Base-by-base conservation (phyloP, 495 filamentous ascomycete species). In the Aspergillus saccharolyticus region DNA sequence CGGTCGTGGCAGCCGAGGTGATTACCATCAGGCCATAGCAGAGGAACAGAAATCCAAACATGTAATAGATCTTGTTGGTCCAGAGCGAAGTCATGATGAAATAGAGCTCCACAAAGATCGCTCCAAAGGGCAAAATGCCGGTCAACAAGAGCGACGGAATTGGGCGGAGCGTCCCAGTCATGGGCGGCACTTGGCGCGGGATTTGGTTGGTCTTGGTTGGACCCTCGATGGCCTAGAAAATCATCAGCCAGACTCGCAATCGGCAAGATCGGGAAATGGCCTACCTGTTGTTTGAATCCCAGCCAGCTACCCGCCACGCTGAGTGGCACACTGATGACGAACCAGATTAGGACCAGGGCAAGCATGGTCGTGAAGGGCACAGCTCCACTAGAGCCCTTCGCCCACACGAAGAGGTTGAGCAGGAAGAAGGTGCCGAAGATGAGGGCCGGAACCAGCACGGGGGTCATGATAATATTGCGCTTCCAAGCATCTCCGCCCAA, bases 1-100 rank as follows among this genome's bases (percentile, higher is more conserved):
- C 83, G 2, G 94, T 96, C 33, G 94, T 92, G 3, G 91, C 88
- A 1, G 94, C 93, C 53, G 87, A 89, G 4, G 94, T 97, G 67
- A 96, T 88, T 66, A 97, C 91, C 91, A 97, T 97, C 61, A 98
- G 83, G 16, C 89, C 93, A 72, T 95, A 98, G 81, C 91, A 96
- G 52, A 98, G 76, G 79, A 98, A 98, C 42, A 98, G 80, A 80
- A 98, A 98, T 25, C 94, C 94, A 63, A 98, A 98, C 94, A 98
- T 98, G 78, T 98, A 98, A 78, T 98, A 98, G 55, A 98, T 90
- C 77, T 93, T 93, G 78, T 85, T 89, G 71, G 91, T 92, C 94
- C 94, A 98, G 66, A 98, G 90, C 10, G 87, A 91, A 73, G 85
- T 92, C 89, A 97, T 94, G 75, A 98, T 96, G 73, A 96, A 96